Evolutionary conservation across 768 basidiomycete genomes (phyloP).

Genomic region (Crassisporium funariophilum): DNA sequence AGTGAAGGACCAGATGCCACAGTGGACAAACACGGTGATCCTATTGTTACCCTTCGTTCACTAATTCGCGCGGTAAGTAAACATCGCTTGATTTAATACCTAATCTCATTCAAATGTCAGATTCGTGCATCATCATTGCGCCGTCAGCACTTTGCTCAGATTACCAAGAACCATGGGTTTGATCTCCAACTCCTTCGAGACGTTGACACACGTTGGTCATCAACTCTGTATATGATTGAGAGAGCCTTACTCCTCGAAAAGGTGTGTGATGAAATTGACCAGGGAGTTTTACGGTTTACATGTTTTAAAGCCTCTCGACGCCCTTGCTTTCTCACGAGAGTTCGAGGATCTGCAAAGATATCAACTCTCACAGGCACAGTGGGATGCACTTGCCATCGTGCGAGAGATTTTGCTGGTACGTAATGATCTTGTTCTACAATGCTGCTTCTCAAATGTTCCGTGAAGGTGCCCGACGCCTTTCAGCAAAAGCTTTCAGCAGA

Average conservation of each 20-base stretch:
- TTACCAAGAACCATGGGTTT: neutral
- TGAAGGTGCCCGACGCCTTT: conserved; percentile 33
- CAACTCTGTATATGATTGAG: conserved; percentile 31
- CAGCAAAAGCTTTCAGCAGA: conserved; percentile 33
- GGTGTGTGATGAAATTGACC: neutral
- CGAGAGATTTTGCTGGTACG: conserved; percentile 29
- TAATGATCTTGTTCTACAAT: neutral
- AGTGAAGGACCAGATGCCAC: conserved; percentile 1
- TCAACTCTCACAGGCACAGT: neutral
- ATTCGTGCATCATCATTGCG: conserved; percentile 13
- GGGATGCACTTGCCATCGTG: conserved; percentile 17
- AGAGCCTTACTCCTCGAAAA: conserved; percentile 16
- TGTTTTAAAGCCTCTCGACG: neutral
- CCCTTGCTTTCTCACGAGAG: neutral
- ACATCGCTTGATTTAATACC: neutral
- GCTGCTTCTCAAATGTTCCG: neutral
- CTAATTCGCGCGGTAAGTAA: conserved; percentile 15
- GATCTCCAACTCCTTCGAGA: conserved; percentile 31
- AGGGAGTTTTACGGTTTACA: conserved; percentile 18
- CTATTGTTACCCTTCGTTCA: conserved; percentile 11
- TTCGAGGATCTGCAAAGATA: neutral
- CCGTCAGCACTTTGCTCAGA: conserved; percentile 12
- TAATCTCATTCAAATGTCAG: neutral
- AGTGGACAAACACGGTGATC: conserved; percentile 7
- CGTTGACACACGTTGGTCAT: conserved; percentile 33